Base-by-base conservation (phyloP, 2,329 filamentous ascomycete genomes). In the Microdochium bolleyi region DNA sequence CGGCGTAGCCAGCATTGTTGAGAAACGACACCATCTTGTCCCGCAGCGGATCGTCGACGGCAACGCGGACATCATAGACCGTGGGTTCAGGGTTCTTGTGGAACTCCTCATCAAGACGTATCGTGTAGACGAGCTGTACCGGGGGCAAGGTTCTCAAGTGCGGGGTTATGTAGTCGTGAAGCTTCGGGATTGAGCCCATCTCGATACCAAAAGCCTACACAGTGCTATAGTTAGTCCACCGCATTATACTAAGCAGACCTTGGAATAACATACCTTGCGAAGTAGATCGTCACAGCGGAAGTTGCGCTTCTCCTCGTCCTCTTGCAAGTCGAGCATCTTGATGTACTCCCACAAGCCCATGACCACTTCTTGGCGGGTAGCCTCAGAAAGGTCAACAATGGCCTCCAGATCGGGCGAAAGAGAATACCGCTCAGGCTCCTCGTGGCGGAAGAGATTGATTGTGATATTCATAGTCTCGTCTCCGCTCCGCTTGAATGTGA, bases 271-370 rank as follows among this genome's bases (percentile, higher is more conserved):
- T 72, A 95, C 90, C 69, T 82, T 83, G 71, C 82, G 87, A 51
- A 99, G 69, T 49, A 85, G 78, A 46, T 92, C 87, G 64, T 99
- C 92, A 64, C 94, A 97, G 38, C 89, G 86, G 61, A 99, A 92
- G 55, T 88, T 88, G 56, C 94, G 83, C 74, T 94, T 94, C 67
- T 99, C 94, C 55, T 97, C 92, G 58, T 96, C 92, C 66, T 96
- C 92, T 67, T 95, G 90, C 49, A 99, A 75, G 19, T 86, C 85
- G 76, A 89, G 88, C 21, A 88, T 78, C 60, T 89, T 86, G 59
- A 96, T 88, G 63, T 99, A 99, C 66, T 96, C 92, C 90, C 92
- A 99, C 30, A 99, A 80, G 14, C 88, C 92, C 77, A 95, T 89
- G 25, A 96, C 84, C 7, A 92, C 87, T 56, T 94, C 91, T 38